Evolutionary conservation across 345 rosid species (phyloP).

Genomic region (Hypericum perforatum): DNA sequence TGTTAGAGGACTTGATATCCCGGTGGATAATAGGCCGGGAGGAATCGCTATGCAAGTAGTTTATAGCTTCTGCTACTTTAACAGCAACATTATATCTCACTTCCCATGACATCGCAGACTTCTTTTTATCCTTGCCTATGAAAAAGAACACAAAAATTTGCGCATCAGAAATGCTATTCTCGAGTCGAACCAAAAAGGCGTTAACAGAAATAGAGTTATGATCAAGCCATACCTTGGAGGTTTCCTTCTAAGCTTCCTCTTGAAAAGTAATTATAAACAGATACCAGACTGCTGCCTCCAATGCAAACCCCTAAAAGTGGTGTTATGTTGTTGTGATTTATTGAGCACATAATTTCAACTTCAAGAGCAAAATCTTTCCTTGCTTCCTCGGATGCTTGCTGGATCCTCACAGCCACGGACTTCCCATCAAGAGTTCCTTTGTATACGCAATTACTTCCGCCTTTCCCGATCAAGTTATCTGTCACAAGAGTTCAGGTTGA

Average conservation of each 20-base stretch:
- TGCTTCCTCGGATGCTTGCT: constrained; percentile 49
- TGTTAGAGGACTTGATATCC: constrained; percentile 85
- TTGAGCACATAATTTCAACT: constrained; percentile 59
- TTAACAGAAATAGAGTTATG: neutral
- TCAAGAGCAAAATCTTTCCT: constrained; percentile 61
- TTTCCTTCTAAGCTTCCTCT: constrained; percentile 75
- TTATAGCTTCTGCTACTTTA: constrained; percentile 64
- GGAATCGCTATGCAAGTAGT: constrained; percentile 56
- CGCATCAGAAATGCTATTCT: constrained; percentile 8
- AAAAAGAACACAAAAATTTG: constrained; percentile 7
- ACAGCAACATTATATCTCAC: constrained; percentile 48
- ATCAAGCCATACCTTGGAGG: constrained; percentile 46
- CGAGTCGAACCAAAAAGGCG: constrained; percentile 1
- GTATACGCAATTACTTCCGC: constrained; percentile 71
- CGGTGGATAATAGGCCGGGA: constrained; percentile 76
- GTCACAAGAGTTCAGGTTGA: constrained; percentile 4
- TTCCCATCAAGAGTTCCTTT: constrained; percentile 67
- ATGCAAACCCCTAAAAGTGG: constrained; percentile 65
- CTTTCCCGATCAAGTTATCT: constrained; percentile 73
- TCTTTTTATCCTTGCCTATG: constrained; percentile 23
- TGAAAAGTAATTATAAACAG: constrained; percentile 59
- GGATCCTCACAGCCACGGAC: constrained; percentile 61
- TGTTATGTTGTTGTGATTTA: constrained; percentile 49
- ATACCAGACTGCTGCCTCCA: constrained; percentile 37
- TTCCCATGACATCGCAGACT: constrained; percentile 51